Evolutionary conservation across 345 rosid genomes (phyloP).

Genomic region (Durio zibethinus): DNA sequence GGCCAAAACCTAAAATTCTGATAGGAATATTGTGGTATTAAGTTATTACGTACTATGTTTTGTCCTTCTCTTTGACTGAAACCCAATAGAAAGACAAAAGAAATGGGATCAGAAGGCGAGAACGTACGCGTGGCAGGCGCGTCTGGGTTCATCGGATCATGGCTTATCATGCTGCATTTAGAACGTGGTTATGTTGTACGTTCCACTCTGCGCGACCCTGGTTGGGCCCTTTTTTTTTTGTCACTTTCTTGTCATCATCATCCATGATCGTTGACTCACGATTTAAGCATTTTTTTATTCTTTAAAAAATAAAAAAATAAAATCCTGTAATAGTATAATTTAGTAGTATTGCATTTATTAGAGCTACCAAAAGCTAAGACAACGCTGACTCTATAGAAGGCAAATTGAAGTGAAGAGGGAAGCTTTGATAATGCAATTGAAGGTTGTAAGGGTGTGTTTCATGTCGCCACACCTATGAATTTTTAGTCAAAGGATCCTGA

Average conservation of each 20-base stretch:
- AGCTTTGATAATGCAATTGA: constrained; percentile 31
- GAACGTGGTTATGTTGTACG: constrained; percentile 8
- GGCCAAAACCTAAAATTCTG: background rate
- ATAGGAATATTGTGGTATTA: too few species aligned
- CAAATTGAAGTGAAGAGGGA: constrained; percentile 26
- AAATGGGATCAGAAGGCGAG: constrained; percentile 4
- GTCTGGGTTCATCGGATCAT: constrained; percentile 19
- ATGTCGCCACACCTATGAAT: constrained; percentile 39
- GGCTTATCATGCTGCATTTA: constrained; percentile 6
- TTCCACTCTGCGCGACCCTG: constrained; percentile 8
- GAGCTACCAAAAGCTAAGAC: constrained; percentile 30
- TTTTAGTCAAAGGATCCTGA: constrained; percentile 31
- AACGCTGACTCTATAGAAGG: constrained; percentile 28
- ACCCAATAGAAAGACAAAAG: background rate
- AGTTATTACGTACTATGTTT: background rate
- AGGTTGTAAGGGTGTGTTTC: constrained; percentile 35
- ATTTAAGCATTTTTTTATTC: too few species aligned
- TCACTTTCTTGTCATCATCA: too few species aligned
- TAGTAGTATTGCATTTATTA: constrained; percentile 18
- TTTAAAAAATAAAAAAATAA: too few species aligned
- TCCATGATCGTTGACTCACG: too few species aligned
- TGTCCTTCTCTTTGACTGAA: background rate
- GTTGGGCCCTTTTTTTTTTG: too few species aligned
- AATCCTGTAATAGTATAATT: too few species aligned
- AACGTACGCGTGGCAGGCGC: constrained; percentile 14